Percentiles rank a stretch among this genome's conserved stretches.
These are phyloP conservation scores for Serpula lacrymans DNA, from an alignment of 768 basidiomycete genomes.

Conservation along the genomic window DNA sequence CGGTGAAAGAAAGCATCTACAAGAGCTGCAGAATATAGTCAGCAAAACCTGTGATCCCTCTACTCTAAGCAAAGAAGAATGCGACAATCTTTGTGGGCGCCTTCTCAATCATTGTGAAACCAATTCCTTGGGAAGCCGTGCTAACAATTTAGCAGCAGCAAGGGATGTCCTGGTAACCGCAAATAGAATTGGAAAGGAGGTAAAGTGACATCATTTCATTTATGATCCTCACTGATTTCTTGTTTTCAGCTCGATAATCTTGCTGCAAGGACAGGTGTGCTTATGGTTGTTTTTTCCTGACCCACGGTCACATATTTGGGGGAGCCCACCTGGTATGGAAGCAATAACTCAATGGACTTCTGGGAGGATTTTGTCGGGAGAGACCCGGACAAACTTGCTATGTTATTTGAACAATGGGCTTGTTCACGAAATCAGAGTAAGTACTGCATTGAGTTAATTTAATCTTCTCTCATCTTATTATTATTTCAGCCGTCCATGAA, in stretches of 20 bases:
- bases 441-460: neutral
- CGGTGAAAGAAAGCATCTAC: too few relatives aligned
- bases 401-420: constrained; percentile 12
- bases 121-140: neutral
- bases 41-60: too few relatives aligned
- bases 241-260: too few relatives aligned
- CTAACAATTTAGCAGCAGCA: constrained; percentile 7
- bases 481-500: neutral
- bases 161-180: neutral
- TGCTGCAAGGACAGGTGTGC: too few relatives aligned
- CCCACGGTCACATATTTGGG: constrained; percentile 5
- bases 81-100: too few relatives aligned
- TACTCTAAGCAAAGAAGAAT: too few relatives aligned
- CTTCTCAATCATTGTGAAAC: too few relatives aligned
- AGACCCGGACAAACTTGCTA: too few relatives aligned
- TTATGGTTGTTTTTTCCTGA: constrained; percentile 3
- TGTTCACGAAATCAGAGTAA: constrained; percentile 7
- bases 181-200: neutral
- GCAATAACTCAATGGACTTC: constrained; percentile 7
- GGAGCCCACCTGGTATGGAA: constrained; percentile 2
- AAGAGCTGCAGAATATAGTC: too few relatives aligned
- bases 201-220: too few relatives aligned
- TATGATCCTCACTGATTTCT: too few relatives aligned
- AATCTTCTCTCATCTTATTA: neutral
- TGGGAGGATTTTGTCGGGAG: constrained; percentile 10